Base-by-base conservation (phyloP, 306 rosid genomes). In the Prunus mongolica region DNA sequence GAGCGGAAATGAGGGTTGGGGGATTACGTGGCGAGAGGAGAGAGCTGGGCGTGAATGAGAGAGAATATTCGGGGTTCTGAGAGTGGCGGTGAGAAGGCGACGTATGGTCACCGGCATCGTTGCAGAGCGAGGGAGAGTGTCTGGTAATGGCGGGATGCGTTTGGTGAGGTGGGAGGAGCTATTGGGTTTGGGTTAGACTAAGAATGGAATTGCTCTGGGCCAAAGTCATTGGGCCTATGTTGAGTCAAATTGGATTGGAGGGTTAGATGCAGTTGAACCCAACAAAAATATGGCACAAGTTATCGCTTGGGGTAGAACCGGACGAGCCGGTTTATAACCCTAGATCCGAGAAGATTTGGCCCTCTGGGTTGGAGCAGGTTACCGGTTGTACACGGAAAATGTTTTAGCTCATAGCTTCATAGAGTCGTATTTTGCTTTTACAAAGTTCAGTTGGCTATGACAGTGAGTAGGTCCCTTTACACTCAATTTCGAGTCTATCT, bases 11-110 rank as follows among this genome's bases (percentile, higher is more conserved):
- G 11, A 24, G 52, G 30, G 52, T 16, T 61, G 34, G 1, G 28
- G 20, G 12, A 27, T 14, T 28, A 64, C 65, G 72, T 73, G 76
- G 75, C 16, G 65, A 45, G 58, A 56, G 65, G 72, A 34, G 63
- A 30, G 74, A 27, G 71, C 68, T 10, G 46, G 81, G 28, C 16
- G 25, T 41, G 74, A 73, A 18, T 54, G 74, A 58, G 82, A 68
- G 16, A 38, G 77, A 38, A 18, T 2, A 11, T 18, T 68, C 54
- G 70, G 51, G 69, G 9, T 71, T 67, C 87, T 44, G 64, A 65
- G 69, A 82, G 80, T 16, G 49, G 78, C 63, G 49, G 74, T 6
- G 73, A 86, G 61, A 10, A 82, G 22, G 78, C 86, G 86, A 34
- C 80, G 82, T 2, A 83, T 51, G 58, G 65, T 34, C 9, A 58